Evolutionary conservation across 768 basidiomycete species (phyloP), one percentile per base, ranked within the genome.

Genomic region (Mycena chlorophos): DNA sequence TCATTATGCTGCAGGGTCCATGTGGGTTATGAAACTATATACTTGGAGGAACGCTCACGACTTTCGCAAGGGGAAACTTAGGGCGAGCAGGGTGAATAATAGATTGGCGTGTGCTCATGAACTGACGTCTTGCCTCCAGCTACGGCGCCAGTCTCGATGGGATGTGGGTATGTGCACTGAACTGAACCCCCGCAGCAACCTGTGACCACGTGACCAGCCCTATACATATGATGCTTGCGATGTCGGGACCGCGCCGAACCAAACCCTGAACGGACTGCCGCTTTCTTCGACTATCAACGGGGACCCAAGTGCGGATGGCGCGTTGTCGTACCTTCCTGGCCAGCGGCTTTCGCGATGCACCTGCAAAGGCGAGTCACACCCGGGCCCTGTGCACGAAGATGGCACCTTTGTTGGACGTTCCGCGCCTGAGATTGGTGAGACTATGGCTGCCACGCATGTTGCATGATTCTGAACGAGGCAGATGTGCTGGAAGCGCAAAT

Each of bases 361-460:
- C 2, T 98, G 96, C 67, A 71, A 78, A 13, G 85, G 86, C 23
- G 89, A 95, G 70, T 76, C 85, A 6, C 94, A 97, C 70, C 95
- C 95, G 3, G 95, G 95, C 8, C 94, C 94, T 22, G 70, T 83
- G 46, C 85, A 87, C 56, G 56, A 73, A 0, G 89, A 96, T 61
- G 93, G 93, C 27, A 78, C 86, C 2, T 94, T 83, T 64, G 83
- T 88, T 22, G 94, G 92, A 12, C 83, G 94, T 47, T 68, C 87
- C 26, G 89, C 93, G 3, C 93, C 93, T 1, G 94, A 96, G 70
- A 94, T 96, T 38, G n/a, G n/a, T n/a, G n/a, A n/a, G n/a, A n/a
- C n/a, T n/a, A n/a, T n/a, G n/a, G n/a, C n/a, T n/a, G n/a, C n/a
- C n/a, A n/a, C n/a, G n/a, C n/a, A n/a, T n/a, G n/a, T n/a, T n/a